These are phyloP conservation scores for Ophiostoma tasmaniense DNA, from an alignment of 2,329 filamentous ascomycete genomes.

Conservation along the genomic window DNA sequence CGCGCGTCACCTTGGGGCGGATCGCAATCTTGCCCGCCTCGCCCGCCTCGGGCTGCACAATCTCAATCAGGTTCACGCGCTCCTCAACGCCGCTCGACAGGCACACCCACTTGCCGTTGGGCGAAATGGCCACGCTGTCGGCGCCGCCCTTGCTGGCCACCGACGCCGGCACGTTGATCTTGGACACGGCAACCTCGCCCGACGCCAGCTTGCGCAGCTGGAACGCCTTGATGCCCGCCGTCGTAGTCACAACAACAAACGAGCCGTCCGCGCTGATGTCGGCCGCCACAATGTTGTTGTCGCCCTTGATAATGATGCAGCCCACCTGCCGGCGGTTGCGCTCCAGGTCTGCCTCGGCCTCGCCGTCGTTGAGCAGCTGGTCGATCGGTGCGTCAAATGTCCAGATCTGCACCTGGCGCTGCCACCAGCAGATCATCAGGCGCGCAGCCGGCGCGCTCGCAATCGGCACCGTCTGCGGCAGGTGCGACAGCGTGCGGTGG, in stretches of 20 bases:
- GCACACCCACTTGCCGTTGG: conserved; percentile 61
- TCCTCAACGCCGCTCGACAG: conserved; percentile 27
- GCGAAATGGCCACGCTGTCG: conserved; percentile 59
- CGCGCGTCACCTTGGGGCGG: conserved; percentile 40
- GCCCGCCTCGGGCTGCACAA: conserved; percentile 30
- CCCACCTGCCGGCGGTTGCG: conserved; percentile 58
- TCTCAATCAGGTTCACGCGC: conserved; percentile 37
- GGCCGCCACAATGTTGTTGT: conserved; percentile 69
- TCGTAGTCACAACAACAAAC: conserved; percentile 68
- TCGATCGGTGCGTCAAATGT: conserved; percentile 40
- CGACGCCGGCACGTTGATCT: conserved; percentile 54
- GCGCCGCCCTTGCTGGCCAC: conserved; percentile 61
- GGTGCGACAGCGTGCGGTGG: conserved; percentile 69
- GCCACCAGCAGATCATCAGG: conserved; percentile 86
- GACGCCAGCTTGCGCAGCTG: conserved; percentile 48
- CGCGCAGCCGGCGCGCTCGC: conserved; percentile 64
- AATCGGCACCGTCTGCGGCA: conserved; percentile 71
- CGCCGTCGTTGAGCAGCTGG: conserved; percentile 35
- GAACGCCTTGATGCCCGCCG: conserved; percentile 69
- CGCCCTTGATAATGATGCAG: conserved; percentile 60
- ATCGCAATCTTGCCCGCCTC: conserved; percentile 8
- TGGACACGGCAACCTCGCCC: conserved; percentile 56
- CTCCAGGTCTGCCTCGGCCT: conserved; percentile 27
- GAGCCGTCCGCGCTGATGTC: conserved; percentile 63
- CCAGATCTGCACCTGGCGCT: conserved; percentile 80